A percentile compares a stretch with the other conserved stretches of the same genome.
These are phyloP conservation scores for Neofusicoccum parvum DNA, from an alignment of 2,329 filamentous ascomycete species.

Conservation along the genomic window DNA sequence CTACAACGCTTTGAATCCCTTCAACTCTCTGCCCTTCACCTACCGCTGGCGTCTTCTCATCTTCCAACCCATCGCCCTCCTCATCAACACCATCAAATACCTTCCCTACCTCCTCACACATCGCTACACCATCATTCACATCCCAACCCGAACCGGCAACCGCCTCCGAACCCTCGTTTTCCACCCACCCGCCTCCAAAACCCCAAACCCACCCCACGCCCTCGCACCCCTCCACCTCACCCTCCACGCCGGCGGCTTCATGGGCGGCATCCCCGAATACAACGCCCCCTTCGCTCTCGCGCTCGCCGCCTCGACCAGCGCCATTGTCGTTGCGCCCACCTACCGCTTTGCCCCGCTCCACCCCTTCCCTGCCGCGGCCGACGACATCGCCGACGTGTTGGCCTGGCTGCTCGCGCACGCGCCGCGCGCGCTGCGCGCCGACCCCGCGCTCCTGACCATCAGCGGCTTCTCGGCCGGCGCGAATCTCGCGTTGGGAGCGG, in stretches of 20 bases:
- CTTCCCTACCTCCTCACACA: slow-evolving; percentile 25
- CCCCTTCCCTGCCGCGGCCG: slow-evolving; percentile 44
- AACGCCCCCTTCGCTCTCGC: slow-evolving; percentile 38
- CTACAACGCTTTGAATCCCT: slow-evolving; percentile 22
- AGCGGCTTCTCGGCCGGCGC: slow-evolving; percentile 50
- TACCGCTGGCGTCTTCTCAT: slow-evolving; percentile 50
- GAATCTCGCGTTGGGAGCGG: slow-evolving; percentile 45
- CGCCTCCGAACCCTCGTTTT: slow-evolving; percentile 50
- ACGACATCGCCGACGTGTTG: slow-evolving; percentile 50
- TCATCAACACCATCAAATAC: slow-evolving; percentile 24
- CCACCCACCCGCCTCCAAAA: slow-evolving; percentile 42
- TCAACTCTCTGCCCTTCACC: slow-evolving; percentile 42
- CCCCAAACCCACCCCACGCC: slow-evolving; percentile 34
- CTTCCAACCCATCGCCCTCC: slow-evolving; percentile 42
- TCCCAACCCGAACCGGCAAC: slow-evolving; percentile 40
- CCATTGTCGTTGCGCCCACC: slow-evolving; percentile 41
- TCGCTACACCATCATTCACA: slow-evolving; percentile 36
- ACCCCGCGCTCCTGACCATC: slow-evolving; percentile 46
- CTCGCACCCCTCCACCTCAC: slow-evolving; percentile 49
- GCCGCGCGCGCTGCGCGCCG: slow-evolving; percentile 32
- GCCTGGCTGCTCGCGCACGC: slow-evolving; percentile 35
- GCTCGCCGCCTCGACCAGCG: slow-evolving; percentile 44
- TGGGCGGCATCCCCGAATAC: slow-evolving; percentile 48
- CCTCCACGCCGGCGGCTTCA: slow-evolving; percentile 49
- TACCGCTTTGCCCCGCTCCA: slow-evolving; percentile 47